Evolutionary conservation across 2,329 filamentous ascomycete species (phyloP).

Genomic region (Blumeria hordei): DNA sequence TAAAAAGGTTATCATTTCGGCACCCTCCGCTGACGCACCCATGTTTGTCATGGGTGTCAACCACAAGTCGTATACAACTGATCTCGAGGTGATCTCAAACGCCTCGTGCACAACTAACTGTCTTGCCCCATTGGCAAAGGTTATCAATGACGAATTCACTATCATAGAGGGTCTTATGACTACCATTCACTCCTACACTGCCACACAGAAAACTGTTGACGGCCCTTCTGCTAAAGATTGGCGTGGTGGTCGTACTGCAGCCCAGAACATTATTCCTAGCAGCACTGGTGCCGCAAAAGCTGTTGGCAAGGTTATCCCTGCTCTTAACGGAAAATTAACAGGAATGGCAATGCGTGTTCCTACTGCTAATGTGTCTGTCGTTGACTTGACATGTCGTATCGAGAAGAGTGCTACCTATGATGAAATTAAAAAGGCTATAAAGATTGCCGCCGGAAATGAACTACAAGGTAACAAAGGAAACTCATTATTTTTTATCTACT

Average conservation of each 20-base stretch:
- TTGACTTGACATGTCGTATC: constrained; percentile 83
- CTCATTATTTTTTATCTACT: not conserved
- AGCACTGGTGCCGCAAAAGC: constrained; percentile 99
- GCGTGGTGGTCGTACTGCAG: constrained; percentile 95
- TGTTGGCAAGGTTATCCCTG: constrained; percentile 97
- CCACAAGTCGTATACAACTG: constrained; percentile 76
- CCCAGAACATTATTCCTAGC: constrained; percentile 98
- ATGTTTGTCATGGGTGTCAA: constrained; percentile 99
- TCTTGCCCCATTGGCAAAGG: constrained; percentile 96
- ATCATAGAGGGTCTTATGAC: constrained; percentile 99
- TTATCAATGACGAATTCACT: constrained; percentile 93
- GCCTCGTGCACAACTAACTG: constrained; percentile 99
- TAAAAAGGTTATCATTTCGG: constrained; percentile 93
- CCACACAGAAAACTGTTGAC: constrained; percentile 98
- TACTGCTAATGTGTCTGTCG: constrained; percentile 95
- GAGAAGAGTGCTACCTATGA: constrained; percentile 79
- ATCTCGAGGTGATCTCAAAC: constrained; percentile 89
- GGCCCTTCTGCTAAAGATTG: constrained; percentile 97
- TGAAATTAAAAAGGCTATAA: constrained; percentile 79
- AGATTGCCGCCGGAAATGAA: constrained; percentile 58
- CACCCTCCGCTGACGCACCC: constrained; percentile 81
- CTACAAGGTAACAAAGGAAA: constrained; percentile 43
- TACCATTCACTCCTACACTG: constrained; percentile 98
- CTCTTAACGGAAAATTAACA: constrained; percentile 96
- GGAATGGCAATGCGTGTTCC: constrained; percentile 99